Base-by-base conservation (phyloP, 177 flowering plant species). In the Vitis hybrid region DNA sequence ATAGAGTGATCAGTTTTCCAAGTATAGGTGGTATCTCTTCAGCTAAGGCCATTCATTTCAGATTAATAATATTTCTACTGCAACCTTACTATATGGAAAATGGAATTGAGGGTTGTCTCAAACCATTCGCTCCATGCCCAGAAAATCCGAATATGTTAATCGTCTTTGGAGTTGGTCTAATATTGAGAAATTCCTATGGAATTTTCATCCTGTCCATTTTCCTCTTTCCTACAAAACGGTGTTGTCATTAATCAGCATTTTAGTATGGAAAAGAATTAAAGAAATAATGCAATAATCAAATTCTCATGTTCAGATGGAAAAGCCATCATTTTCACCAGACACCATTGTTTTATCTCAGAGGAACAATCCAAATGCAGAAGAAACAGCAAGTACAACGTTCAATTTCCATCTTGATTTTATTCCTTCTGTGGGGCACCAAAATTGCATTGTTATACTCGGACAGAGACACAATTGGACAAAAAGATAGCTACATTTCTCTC, bases 401-500 rank as follows among this genome's bases (percentile, higher is more conserved):
- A 53, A 12, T 13, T 53, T 13, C 56, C 16, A 53, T 13, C 16
- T 5, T 53, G n/a, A 16, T 53, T 53, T 53, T 13, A 7, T 15
- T 15, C 50, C 45, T 15, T 39, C 15, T 34, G 9, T 34, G 9
- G 19, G 3, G 64, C 15, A 61, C 20, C n/a, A n/a, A 61, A 61
- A 61, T n/a, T 61, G 50, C 50, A 39, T 34, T 19, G 5, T 31
- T 45, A 61, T 61, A 4, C 6, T 11, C 2, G 7, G 16, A 53
- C 15, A 61, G 6, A 4, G 20, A 69, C 26, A 55, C 2, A 53
- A 50, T 10, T 18, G 45, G 22, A 20, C 5, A 26, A 62, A 53
- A 14, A 61, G 18, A 52, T 12, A 15, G 22, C 31, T 50, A 73
- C 71, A 68, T 49, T 11, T 51, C 22, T 55, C 39, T 39, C 45